Base-by-base conservation (phyloP, 352 stramenopile species). In the Globisporangium acanthophoron region DNA sequence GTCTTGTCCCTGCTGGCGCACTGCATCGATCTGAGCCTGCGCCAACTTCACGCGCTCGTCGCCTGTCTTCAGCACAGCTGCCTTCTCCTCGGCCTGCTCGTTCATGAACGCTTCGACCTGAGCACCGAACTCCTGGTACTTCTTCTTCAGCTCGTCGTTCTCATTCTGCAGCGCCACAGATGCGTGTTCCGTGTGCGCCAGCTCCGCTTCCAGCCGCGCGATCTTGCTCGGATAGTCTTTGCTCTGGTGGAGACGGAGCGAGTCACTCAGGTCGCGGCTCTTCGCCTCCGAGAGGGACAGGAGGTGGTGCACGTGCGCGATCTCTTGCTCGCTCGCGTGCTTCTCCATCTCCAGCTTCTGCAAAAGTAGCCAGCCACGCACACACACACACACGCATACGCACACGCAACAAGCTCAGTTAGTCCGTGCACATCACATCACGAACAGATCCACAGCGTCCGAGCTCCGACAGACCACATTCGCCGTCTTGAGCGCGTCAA, bases 41-140 rank as follows among this genome's bases (percentile, higher is more conserved):
- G 78, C 9, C 8, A 76, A 56, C 7, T 74, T 71, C 3, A 75
- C 27, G 39, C 77, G 71, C 11, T 76, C 62, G 3, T 81, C 70
- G 3, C 57, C 59, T 20, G 73, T 69, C 18, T 63, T 51, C 6
- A 78, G 54, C 21, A 76, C 64, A 5, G 50, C 41, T 3, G 70
- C 61, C 21, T 84, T 80, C 31, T 85, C 74, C 47, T 82, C 58
- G 1, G 71, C 63, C 44, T 88, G 82, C n/a, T 89, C 78, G 37
- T 81, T 74, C 74, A 90, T 88, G 47, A 88, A 87, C 20, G 76
- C 51, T 35, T 92, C 80, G 20, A 92, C 80, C 49, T 92, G 79
- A 3, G 67, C 65, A 1, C 80, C 82, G 62, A 92, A 90, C 41
- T 90, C 78, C 56, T 87, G 64, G 47, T 92, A 92, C 52, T 85